These are phyloP conservation scores for Rheum nobile DNA, from an alignment of 148 eudicot species.

Conservation along the genomic window DNA sequence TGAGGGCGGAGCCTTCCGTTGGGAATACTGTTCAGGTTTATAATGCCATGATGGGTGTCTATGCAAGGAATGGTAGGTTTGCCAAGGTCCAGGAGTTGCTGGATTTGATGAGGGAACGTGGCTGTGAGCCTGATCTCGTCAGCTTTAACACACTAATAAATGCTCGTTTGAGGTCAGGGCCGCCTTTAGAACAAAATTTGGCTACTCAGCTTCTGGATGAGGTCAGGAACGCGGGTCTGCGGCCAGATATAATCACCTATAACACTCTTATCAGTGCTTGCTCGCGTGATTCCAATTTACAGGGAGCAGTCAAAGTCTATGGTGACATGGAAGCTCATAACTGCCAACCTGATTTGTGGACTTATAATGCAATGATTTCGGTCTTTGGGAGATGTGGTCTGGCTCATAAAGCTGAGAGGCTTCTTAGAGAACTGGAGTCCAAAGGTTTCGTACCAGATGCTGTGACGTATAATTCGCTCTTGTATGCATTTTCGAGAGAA, in stretches of 20 bases:
- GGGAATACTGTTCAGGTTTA: constrained; percentile 84
- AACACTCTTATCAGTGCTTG: constrained; percentile 96
- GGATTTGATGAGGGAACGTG: constrained; percentile 65
- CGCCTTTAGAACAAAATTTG: constrained; percentile 46
- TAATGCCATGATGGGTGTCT: constrained; percentile 99
- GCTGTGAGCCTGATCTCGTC: constrained; percentile 82
- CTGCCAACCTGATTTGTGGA: constrained; percentile 99
- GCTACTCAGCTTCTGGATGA: constrained; percentile 63
- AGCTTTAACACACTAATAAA: constrained; percentile 91
- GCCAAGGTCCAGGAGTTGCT: constrained; percentile 70
- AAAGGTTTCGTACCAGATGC: constrained; percentile 91
- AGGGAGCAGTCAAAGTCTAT: constrained; percentile 75
- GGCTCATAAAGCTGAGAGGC: constrained; percentile 55
- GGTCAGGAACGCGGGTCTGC: constrained; percentile 63
- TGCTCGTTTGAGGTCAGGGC: constrained; percentile 72
- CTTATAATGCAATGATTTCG: constrained; percentile 93
- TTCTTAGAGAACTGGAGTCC: constrained; percentile 49
- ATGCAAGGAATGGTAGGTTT: constrained; percentile 72
- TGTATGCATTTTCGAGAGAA: constrained; percentile 85
- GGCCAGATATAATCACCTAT: constrained; percentile 96
- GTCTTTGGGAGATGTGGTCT: constrained; percentile 86
- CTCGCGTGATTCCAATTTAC: constrained; percentile 77
- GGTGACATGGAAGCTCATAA: constrained; percentile 63
- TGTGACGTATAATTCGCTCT: constrained; percentile 84
- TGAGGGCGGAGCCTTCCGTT: constrained; percentile 47